These are phyloP conservation scores for Aquilaria agallochum DNA, from an alignment of 441 rosid genomes.

Conservation along the genomic window DNA sequence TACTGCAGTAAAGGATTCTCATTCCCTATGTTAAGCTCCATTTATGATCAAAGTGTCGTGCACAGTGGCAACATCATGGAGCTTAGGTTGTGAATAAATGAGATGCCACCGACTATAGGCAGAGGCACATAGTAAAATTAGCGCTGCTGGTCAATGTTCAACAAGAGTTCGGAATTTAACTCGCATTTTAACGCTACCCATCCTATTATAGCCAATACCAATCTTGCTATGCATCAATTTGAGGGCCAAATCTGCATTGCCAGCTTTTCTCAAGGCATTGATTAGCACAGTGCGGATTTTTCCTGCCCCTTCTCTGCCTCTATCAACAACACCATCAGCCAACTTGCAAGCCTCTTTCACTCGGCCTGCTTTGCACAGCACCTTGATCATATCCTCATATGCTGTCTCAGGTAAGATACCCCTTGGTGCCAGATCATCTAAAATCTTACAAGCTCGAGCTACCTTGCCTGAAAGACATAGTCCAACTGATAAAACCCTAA, in stretches of 20 bases:
- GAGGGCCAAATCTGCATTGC: constrained; percentile 77
- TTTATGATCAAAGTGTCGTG: no score
- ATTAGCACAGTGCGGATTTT: constrained; percentile 66
- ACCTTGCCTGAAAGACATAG: constrained; percentile 88
- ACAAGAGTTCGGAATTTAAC: constrained; percentile 68
- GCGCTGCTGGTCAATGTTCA: constrained; percentile 28
- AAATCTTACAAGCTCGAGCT: constrained; percentile 78
- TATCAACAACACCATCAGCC: constrained; percentile 85
- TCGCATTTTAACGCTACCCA: constrained; percentile 67
- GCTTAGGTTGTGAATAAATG: no score
- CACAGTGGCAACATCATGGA: no score
- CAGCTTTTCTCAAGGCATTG: constrained; percentile 93
- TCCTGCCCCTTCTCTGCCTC: constrained; percentile 93
- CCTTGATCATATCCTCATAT: constrained; percentile 73
- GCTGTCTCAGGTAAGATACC: constrained; percentile 82
- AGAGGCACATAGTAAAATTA: no score
- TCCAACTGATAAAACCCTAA: constrained; percentile 67
- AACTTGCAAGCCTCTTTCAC: constrained; percentile 82
- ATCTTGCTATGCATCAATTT: constrained; percentile 95
- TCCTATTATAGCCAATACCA: constrained; percentile 82
- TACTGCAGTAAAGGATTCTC: no score
- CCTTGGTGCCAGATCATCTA: constrained; percentile 92
- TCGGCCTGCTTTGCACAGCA: constrained; percentile 77
- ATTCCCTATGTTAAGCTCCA: no score
- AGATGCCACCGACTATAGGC: no score